Conservation (phyloP, 1,284 basidiomycete genomes). For the Hemileia vastatrix region DNA sequence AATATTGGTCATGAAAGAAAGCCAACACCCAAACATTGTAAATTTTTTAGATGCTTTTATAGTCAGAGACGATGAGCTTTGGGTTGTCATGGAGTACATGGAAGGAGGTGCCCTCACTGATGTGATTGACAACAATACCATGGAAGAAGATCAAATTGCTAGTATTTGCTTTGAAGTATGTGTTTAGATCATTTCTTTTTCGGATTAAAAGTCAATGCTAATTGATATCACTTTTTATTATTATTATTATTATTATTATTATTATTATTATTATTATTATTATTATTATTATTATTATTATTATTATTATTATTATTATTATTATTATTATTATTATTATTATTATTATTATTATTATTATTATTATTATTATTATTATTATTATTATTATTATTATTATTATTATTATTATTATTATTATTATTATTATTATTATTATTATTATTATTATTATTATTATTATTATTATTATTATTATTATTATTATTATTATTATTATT, state of each 20-base stretch:
- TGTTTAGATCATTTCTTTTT: conserved; percentile 15
- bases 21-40: conserved; percentile 96
- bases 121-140: conserved; percentile 92
- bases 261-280: too few species aligned
- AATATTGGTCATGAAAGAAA: conserved; percentile 98
- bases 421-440: too few species aligned
- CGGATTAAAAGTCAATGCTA: not conserved
- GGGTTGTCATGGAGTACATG: conserved; percentile 99
- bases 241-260: not conserved
- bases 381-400: too few species aligned
- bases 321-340: too few species aligned
- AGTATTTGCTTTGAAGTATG: conserved; percentile 83
- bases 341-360: too few species aligned
- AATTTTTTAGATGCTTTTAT: conserved; percentile 93
- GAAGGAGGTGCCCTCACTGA: conserved; percentile 95
- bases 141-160: conserved; percentile 93
- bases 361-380: too few species aligned
- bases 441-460: too few species aligned
- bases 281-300: too few species aligned
- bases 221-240: not conserved
- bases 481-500: too few species aligned
- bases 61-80: conserved; percentile 81
- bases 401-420: too few species aligned
- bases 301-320: not conserved
- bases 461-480: too few species aligned